A percentile compares a stretch with the other conserved stretches of the same genome.
Conservation (phyloP, 495 filamentous ascomycete genomes). For the Schizothecium vesticola region DNA sequence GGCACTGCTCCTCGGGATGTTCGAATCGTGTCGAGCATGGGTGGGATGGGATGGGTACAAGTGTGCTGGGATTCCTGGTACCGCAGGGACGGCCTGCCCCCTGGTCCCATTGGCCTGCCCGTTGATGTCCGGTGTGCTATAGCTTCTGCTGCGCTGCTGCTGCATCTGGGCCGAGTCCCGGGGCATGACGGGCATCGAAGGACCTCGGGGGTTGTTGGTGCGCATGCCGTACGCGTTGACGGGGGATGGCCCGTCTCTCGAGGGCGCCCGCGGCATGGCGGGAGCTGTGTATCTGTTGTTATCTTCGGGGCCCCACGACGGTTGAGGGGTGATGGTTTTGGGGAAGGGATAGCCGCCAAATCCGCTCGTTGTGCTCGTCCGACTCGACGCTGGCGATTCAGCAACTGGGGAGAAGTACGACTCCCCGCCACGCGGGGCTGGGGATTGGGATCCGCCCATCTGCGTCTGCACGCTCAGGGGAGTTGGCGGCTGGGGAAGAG, state of each 20-base stretch:
- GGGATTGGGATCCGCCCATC: conserved; percentile 34
- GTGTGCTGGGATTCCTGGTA: conserved; percentile 53
- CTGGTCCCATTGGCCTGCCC: conserved; percentile 36
- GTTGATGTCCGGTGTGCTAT: conserved; percentile 59
- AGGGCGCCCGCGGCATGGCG: conserved; percentile 70
- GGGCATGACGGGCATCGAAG: conserved; percentile 74
- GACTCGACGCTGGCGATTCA: conserved; percentile 77
- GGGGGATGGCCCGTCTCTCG: conserved; percentile 65
- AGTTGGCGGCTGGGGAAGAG: conserved; percentile 52
- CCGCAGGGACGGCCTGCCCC: conserved; percentile 41
- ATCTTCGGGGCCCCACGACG: conserved; percentile 59
- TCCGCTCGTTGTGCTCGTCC: conserved; percentile 59
- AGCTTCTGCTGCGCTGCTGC: conserved; percentile 54
- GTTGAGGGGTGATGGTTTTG: conserved; percentile 60
- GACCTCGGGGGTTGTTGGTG: conserved; percentile 58
- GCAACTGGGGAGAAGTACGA: conserved; percentile 90
- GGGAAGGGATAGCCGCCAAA: conserved; percentile 67
- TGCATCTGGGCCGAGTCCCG: conserved; percentile 50
- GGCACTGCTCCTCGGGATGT: conserved; percentile 49
- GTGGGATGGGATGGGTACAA: conserved; percentile 48
- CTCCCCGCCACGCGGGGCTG: conserved; percentile 49
- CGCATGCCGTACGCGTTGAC: conserved; percentile 51
- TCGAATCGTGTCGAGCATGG: conserved; percentile 44
- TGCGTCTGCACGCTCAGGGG: conserved; percentile 72
- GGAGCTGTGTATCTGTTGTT: conserved; percentile 80